Evolutionary conservation across 2,329 filamentous ascomycete species (phyloP).

Genomic region (Trichoderma asperellum): DNA sequence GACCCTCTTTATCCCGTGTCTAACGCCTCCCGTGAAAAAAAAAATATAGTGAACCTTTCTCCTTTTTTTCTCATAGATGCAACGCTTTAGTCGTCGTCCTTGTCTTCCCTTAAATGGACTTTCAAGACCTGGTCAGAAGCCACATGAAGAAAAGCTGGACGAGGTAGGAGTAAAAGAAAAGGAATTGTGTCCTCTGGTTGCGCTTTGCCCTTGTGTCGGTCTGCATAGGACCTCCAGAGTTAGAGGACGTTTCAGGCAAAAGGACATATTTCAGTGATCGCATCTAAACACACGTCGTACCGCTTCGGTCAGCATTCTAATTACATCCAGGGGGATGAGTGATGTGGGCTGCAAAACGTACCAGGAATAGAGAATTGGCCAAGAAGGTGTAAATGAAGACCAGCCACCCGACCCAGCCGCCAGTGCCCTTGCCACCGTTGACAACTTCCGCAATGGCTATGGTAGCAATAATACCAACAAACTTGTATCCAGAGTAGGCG

Average conservation of each 20-base stretch:
- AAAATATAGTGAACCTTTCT: not conserved
- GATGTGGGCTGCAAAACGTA: constrained; percentile 50
- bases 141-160: constrained; percentile 97
- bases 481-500: constrained; percentile 98
- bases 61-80: not conserved
- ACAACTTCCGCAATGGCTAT: constrained; percentile 77
- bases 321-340: not conserved
- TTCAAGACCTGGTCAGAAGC: constrained; percentile 57
- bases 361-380: constrained; percentile 93
- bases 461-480: constrained; percentile 93
- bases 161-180: constrained; percentile 92
- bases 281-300: constrained; percentile 58
- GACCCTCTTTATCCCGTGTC: not conserved
- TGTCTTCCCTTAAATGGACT: not conserved
- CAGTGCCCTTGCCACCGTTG: constrained; percentile 78
- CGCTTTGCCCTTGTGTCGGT: constrained; percentile 81
- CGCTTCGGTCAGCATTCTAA: constrained; percentile 22
- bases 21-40: constrained; percentile 1
- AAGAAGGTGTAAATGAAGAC: constrained; percentile 91
- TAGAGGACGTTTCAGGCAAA: constrained; percentile 76
- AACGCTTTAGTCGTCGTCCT: not conserved
- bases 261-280: constrained; percentile 95
- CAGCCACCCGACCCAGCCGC: constrained; percentile 85
- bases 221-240: constrained; percentile 66
- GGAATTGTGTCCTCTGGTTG: constrained; percentile 85